Base-by-base conservation (phyloP, 306 rosid species). In the Coriaria nepalensis region DNA sequence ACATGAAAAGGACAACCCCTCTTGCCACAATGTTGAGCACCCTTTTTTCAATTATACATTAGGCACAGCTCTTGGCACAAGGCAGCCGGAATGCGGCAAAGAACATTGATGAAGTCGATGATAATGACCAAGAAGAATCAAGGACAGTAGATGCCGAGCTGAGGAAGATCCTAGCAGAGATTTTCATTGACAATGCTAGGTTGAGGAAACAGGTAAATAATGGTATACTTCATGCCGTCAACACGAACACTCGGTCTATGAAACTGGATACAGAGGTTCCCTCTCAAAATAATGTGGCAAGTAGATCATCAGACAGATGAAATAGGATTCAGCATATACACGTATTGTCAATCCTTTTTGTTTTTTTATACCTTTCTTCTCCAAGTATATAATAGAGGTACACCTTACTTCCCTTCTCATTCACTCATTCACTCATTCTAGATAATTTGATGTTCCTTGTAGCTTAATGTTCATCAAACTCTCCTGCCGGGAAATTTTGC, bases 131-230 rank as follows among this genome's bases (percentile, higher is more conserved):
- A 37, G 70, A 75, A 37, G 72, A 55, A 44, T 8, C 63, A 5
- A 54, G 47, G 43, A 57, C 63, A 39, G 52, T 55, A 50, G 90
- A 80, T 20, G 75, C 66, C 40, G 92, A 77, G 62, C 33, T 90
- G 69, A 68, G 81, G 65, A 90, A 68, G 79, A 42, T 72, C 52
- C 61, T 88, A 34, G 66, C 72, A 34, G 86, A 78, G 50, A 57
- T 84, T 54, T 72, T 88, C 64, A 34, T 67, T 0, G 95, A 88
- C 47, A 81, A 77, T 49, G 83, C 78, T 41, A 77, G 78, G 67
- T 68, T 88, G 77, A 78, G 95, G 73, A 88, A 79, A 75, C 86
- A 74, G 86, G 76, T 87, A 47, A 88, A 74, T 55, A 50, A 57
- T 13, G 34, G 74, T 37, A 40, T 77, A 43, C 70, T 70, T 46